Evolutionary conservation across 2,329 filamentous ascomycete genomes (phyloP).

Genomic region (Claviceps africana): DNA sequence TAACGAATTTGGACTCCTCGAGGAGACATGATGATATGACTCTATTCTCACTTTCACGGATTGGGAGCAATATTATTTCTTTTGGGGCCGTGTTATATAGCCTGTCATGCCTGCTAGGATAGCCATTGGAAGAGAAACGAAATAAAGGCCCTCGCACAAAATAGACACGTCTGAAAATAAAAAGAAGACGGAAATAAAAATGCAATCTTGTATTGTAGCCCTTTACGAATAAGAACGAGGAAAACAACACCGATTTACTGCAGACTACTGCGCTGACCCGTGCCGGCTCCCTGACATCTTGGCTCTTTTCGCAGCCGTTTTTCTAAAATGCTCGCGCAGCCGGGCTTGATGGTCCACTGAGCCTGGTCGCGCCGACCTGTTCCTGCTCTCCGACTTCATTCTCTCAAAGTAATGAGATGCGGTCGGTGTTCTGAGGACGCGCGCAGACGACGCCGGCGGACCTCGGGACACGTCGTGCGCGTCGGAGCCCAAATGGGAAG

Average conservation of each 20-base stretch:
- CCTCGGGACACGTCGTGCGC: conserved; percentile 10
- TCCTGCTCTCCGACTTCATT: conserved; percentile 7
- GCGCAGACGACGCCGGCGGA: conserved; percentile 8
- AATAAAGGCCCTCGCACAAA: conserved; percentile 16
- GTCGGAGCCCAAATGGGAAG: conserved; percentile 8
- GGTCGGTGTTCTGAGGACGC: conserved; percentile 6
- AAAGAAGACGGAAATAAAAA: not conserved
- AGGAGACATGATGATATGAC: conserved; percentile 2
- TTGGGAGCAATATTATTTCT: not conserved
- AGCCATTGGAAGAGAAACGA: not conserved
- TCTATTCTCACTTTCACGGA: not conserved
- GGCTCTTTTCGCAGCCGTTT: conserved; percentile 8
- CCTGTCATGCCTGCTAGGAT: not conserved
- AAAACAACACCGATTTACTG: not conserved
- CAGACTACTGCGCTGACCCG: not conserved
- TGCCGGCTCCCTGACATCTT: conserved; percentile 5
- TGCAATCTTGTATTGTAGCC: not conserved
- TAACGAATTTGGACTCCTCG: conserved; percentile 6
- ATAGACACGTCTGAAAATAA: conserved; percentile 7
- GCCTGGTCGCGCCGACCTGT: conserved; percentile 3
- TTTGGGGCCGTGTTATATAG: not conserved
- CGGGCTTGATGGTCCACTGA: conserved; percentile 12
- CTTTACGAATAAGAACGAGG: no score
- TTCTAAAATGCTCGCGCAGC: conserved; percentile 16
- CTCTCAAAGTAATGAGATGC: conserved; percentile 13